Evolutionary conservation across 2,329 filamentous ascomycete species (phyloP), one percentile per base, ranked within the genome.

Genomic region (Peltaster fructicola): DNA sequence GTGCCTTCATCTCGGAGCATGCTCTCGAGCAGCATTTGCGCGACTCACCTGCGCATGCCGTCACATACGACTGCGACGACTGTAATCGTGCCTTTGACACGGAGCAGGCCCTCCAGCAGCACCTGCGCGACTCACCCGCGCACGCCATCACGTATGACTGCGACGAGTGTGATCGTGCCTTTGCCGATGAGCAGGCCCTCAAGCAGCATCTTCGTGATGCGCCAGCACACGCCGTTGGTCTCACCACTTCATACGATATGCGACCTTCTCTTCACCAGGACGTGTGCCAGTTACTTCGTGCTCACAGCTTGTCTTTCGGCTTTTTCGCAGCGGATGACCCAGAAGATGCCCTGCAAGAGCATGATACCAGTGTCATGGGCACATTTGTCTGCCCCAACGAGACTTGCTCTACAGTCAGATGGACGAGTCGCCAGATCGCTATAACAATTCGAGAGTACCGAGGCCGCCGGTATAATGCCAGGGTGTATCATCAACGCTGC

Each of bases 331-430:
- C 26, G 19, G 47, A 55, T 32, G 28, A 43, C 24, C 5, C 15
- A 14, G 22, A 21, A 12, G 19, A 15, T 11, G 36, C 19, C 28
- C 36, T 29, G 18, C 26, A 41, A 26, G 25, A 36, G 11, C 47
- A 48, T 27, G 43, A 54, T 25, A 57, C 52, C 7, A 50, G 46
- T 27, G 47, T 57, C 26, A 54, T 52, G 47, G 52, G 54, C 14
- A 42, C 38, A 13, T 58, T 58, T 28, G 32, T 23, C n/a, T 57
- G 53, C 31, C 31, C 10, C 6, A 56, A 52, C 24, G 3, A 11
- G 8, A 13, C 18, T 10, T 58, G 52, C 30, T 7, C 2, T 2
- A 29, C 35, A 0, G 29, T 13, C 5, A 48, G 44, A 21, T 57
- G 54, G 53, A 33, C 38, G 5, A 57, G 53, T 42, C 51, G 46